Conservation (phyloP, 177 flowering plant species). For the Tripterygium wilfordii region DNA sequence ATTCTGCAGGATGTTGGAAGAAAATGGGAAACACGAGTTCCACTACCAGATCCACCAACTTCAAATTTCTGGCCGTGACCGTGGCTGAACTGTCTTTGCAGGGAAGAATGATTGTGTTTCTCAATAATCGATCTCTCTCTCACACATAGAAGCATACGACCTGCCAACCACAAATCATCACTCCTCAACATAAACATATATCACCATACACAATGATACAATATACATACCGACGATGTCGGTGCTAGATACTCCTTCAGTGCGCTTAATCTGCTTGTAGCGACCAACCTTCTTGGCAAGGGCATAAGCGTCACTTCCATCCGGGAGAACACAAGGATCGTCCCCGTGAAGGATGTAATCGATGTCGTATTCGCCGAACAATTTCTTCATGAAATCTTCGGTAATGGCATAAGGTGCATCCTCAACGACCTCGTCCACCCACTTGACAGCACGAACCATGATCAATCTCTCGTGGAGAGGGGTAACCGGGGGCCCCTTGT, state of each 20-base stretch:
- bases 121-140: slow-evolving; percentile 78
- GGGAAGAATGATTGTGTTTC: slow-evolving; percentile 63
- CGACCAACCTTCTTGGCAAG: slow-evolving; percentile 97
- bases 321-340: slow-evolving; percentile 95
- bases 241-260: slow-evolving; percentile 99
- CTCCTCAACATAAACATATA: background rate
- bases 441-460: slow-evolving; percentile 91
- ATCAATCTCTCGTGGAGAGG: slow-evolving; percentile 91
- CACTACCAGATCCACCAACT: slow-evolving; percentile 72
- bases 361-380: slow-evolving; percentile 76
- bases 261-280: slow-evolving; percentile 95
- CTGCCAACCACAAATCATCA: slow-evolving; percentile 25
- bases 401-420: slow-evolving; percentile 98
- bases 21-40: slow-evolving; percentile 86
- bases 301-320: slow-evolving; percentile 95
- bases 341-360: slow-evolving; percentile 98
- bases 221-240: slow-evolving; percentile 76
- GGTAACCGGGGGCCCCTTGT: slow-evolving; percentile 98
- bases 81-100: slow-evolving; percentile 95
- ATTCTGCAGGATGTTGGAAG: slow-evolving; percentile 94
- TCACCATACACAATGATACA: background rate
- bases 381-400: slow-evolving; percentile 86
- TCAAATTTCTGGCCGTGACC: slow-evolving; percentile 81
- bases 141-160: slow-evolving; percentile 97
- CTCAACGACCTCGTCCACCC: slow-evolving; percentile 95